Percentiles rank a stretch among this genome's conserved stretches.
These are phyloP conservation scores for Gossypium australe DNA, from an alignment of 345 rosid genomes.

Conservation along the genomic window DNA sequence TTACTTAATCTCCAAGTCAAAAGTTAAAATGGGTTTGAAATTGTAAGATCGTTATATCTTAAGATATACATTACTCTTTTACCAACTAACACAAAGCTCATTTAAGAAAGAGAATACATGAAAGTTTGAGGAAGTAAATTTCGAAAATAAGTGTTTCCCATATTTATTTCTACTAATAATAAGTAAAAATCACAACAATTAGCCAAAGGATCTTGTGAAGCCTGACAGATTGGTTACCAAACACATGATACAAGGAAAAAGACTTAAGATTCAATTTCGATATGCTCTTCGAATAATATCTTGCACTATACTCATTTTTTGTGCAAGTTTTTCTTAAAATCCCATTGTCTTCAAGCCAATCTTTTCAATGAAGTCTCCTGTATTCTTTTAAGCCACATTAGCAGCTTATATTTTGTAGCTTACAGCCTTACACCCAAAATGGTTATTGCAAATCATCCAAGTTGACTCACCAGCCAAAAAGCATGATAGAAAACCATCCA, in stretches of 20 bases:
- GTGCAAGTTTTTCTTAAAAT: background rate
- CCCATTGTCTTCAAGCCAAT: background rate
- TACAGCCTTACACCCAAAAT: background rate
- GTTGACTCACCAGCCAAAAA: conserved; percentile 2
- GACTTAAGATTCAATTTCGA: background rate
- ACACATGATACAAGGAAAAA: background rate
- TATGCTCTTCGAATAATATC: background rate
- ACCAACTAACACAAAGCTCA: background rate
- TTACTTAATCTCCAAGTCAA: background rate
- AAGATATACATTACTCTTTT: background rate
- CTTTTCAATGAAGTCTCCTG: background rate
- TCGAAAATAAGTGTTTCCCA: background rate
- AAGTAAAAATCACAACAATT: background rate
- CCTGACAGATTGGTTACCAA: background rate
- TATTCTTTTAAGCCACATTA: background rate
- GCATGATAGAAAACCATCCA: background rate
- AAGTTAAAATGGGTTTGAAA: background rate
- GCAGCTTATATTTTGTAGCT: background rate
- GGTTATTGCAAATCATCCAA: background rate
- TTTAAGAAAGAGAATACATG: background rate
- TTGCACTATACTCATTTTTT: background rate
- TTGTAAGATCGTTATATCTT: background rate
- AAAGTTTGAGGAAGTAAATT: background rate
- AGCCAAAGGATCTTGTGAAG: background rate
- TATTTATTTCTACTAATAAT: background rate